These are phyloP conservation scores for Maudiozyma turicensis DNA, from an alignment of 805 yeast genomes.

Conservation along the genomic window DNA sequence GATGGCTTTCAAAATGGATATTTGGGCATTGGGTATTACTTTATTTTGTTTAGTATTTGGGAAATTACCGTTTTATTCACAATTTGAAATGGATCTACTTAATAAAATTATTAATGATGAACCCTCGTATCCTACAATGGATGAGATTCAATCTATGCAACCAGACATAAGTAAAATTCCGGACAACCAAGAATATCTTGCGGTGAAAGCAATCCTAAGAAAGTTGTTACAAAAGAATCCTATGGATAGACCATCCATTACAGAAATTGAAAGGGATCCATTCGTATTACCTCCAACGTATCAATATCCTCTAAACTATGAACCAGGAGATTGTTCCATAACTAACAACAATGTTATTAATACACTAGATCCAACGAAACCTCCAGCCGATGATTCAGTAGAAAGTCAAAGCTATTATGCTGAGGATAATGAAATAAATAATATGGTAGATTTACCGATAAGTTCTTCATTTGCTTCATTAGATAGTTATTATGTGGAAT, in stretches of 20 bases:
- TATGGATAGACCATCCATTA: conserved; percentile 51
- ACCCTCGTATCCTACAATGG: conserved; percentile 45
- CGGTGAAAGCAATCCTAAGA: conserved; percentile 46
- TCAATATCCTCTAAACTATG: no score
- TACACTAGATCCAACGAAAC: no score
- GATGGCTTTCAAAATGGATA: conserved; percentile 73
- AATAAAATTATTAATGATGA: conserved; percentile 62
- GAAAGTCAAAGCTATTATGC: not conserved
- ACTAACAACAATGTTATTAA: no score
- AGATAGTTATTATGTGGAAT: conserved; percentile 52
- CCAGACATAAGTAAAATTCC: conserved; percentile 25
- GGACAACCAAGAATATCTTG: conserved; percentile 36
- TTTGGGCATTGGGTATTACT: conserved; percentile 97
- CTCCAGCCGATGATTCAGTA: not conserved
- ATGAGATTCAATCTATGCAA: conserved; percentile 14
- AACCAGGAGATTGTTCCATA: no score
- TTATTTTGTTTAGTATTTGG: conserved; percentile 84
- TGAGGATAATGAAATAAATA: not conserved
- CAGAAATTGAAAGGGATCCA: conserved; percentile 67
- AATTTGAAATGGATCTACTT: conserved; percentile 60
- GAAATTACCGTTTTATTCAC: conserved; percentile 76
- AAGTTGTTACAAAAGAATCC: conserved; percentile 66
- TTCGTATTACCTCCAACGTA: conserved; percentile 29
- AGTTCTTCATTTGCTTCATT: conserved; percentile 72
- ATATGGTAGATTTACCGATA: conserved; percentile 49